Evolutionary conservation across 2,329 filamentous ascomycete species (phyloP).

Genomic region (Pestalotiopsis sp.): DNA sequence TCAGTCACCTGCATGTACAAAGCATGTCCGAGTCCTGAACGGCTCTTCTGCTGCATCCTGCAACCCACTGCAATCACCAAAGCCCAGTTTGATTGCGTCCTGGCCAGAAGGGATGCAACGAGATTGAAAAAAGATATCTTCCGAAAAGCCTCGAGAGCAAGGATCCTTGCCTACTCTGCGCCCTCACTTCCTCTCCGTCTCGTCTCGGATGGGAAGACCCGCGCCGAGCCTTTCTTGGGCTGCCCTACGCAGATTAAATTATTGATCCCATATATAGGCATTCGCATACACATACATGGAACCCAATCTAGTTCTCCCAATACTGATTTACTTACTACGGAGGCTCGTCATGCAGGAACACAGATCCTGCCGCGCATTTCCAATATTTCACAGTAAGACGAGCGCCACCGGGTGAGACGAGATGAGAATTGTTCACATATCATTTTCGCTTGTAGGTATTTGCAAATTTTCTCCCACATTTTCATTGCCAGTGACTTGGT

Average conservation of each 20-base stretch:
- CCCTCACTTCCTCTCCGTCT: neutral
- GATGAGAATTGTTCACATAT: neutral
- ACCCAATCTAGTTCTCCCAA: neutral
- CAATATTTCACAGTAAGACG: neutral
- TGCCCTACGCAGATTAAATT: neutral
- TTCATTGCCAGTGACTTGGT: neutral
- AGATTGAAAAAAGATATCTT: neutral
- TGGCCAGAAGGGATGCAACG: neutral
- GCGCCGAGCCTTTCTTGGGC: neutral
- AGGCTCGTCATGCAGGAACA: constrained; percentile 1
- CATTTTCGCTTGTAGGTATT: neutral
- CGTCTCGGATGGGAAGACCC: neutral
- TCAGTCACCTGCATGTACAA: neutral
- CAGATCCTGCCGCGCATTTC: neutral
- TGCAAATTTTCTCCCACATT: neutral
- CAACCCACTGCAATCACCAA: neutral
- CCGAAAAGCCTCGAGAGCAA: neutral
- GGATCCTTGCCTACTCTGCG: neutral
- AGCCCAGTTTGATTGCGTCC: neutral
- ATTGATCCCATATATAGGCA: constrained; percentile 1
- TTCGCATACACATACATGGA: neutral
- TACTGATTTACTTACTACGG: neutral
- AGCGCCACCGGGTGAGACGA: neutral
- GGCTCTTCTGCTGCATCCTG: neutral
- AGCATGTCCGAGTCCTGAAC: neutral